Evolutionary conservation across 495 filamentous ascomycete species (phyloP), one percentile per base, ranked within the genome.

Genomic region (Gamarada debralockiae): DNA sequence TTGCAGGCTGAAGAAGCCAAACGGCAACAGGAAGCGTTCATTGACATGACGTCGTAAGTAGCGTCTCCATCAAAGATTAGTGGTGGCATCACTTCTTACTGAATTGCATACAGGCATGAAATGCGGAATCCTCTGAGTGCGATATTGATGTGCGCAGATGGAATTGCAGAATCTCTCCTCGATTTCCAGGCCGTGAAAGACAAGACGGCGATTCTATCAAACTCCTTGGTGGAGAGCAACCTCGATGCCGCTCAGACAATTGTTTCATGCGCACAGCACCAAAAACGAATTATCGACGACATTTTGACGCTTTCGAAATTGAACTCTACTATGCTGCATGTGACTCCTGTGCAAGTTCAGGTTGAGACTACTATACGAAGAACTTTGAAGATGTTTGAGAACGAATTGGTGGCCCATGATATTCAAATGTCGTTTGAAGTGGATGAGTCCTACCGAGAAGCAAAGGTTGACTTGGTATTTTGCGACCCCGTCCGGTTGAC

Each of bases 231-330:
- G 14, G 43, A 46, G 14, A 37, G 17, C 52, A 75, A 73, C 42
- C 74, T 87, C 22, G 82, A 91, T 60, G 84, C 82, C 2, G 83
- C 86, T 3, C 81, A 90, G 47, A 92, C 86, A 1, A 92, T 95
- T 55, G 73, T 79, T 12, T 74, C 84, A 5, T 92, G 88, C 55
- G 80, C 86, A 4, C 77, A 82, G 52, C 89, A 92, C 62, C 87
- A 92, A 62, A 88, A 86, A 64, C 74, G 86, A 9, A 90, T 93
- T 37, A 82, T 92, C 3, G 85, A 91, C 59, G 87, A 91, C 59
- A 82, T 92, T 12, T 70, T 92, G 39, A 87, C 83, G 3, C 78
- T 89, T 52, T 89, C 85, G 2, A 92, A 92, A 62, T 74, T 92
- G 15, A 87, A 92, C 56, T 85, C 84, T 2, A 81, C 81, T 14